Base-by-base conservation (phyloP, 768 basidiomycete genomes). In the Suillus cothurnatus region DNA sequence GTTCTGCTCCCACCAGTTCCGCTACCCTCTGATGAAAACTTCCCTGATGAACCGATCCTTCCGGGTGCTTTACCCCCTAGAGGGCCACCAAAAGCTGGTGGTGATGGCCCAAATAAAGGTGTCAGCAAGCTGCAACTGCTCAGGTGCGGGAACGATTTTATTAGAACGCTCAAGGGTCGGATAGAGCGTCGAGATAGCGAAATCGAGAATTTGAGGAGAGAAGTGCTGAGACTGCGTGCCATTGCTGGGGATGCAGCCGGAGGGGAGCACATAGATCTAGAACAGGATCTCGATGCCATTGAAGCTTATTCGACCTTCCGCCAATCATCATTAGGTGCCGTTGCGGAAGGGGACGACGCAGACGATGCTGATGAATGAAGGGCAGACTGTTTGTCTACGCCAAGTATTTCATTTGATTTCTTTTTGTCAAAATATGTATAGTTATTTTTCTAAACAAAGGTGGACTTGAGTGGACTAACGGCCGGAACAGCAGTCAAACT, bases 51-150 rank as follows among this genome's bases (percentile, higher is more conserved):
- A 70, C 91, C 92, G 0, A 79, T 90, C 4, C 83, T 95, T 2
- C 95, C 95, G 8, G 95, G 95, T 32, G 91, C 92, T 1, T 85
- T 95, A 19, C 95, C 95, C 0, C 95, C 95, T 1, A 85, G 95
- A 11, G 91, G 96, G 0, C 92, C 95, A 9, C 94, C 94, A 5
- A 88, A 95, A 76, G 86, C 90, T 31, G 86, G 92, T 61, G 83
- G 86, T 3, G 94, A 96, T 65, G 95, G 95, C n/a, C 95, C 95
- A 12, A 98, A 98, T 77, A 91, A 95, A 72, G 90, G 89, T 19
- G 94, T 98, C 57, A 94, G 93, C 81, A 98, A 97, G 81, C 81
- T 97, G 64, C 95, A 97, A 77, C 80, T 98, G 43, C 77, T 98
- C 63, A 88, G 94, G 65, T 96, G 93, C 72, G 93, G 92, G 41